Percentiles rank a stretch among this genome's conserved stretches.
Evolutionary conservation across 345 rosid species (phyloP).

Genomic region (Eucalyptus curtisii): DNA sequence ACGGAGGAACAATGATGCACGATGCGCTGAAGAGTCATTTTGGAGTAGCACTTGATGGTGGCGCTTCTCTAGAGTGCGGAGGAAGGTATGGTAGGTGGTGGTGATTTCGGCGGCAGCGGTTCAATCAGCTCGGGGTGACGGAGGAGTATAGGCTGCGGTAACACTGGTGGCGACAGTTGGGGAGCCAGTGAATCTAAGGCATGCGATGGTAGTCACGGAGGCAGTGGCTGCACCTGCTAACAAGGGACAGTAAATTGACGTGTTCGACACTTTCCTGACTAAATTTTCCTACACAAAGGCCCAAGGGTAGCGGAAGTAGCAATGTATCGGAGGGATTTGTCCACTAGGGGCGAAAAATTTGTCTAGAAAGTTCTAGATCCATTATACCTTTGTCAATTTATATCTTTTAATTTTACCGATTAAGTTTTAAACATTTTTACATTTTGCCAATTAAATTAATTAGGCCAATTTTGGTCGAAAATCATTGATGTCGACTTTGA

Average conservation of each 20-base stretch:
- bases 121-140: too few species aligned
- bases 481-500: fast-evolving
- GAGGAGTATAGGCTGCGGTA: background rate
- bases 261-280: background rate
- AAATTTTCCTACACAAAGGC: background rate
- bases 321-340: background rate
- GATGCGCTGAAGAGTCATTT: too few species aligned
- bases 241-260: background rate
- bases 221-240: background rate
- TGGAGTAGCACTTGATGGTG: too few species aligned
- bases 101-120: too few species aligned
- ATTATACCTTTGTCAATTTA: too few species aligned
- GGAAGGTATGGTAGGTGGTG: too few species aligned
- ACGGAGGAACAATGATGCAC: too few species aligned
- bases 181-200: background rate
- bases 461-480: fast-evolving
- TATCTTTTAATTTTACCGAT: too few species aligned
- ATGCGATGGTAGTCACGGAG: background rate
- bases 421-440: too few species aligned
- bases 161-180: background rate
- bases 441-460: too few species aligned
- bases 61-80: too few species aligned
- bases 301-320: background rate
- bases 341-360: background rate
- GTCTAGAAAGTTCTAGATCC: too few species aligned